Evolutionary conservation across 768 basidiomycete species (phyloP).

Genomic region (Coprinellus micaceus): DNA sequence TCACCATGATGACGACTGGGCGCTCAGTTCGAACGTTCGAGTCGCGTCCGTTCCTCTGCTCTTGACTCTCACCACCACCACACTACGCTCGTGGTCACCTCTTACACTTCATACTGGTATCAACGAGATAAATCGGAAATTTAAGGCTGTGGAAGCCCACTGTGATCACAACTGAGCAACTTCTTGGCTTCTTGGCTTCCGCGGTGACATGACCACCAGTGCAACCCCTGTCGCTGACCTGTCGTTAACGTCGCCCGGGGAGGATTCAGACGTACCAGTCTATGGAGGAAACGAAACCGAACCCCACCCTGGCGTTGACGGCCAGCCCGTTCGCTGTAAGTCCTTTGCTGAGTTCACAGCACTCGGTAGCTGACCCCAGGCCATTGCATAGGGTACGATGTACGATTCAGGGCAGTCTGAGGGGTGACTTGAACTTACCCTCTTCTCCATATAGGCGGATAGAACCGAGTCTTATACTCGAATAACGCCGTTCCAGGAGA

Average conservation of each 20-base stretch:
- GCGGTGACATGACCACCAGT: background rate
- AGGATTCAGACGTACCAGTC: slow-evolving; percentile 59
- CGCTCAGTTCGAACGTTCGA: too few species aligned
- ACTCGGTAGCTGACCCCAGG: too few species aligned
- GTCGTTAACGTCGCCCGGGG: slow-evolving; percentile 47
- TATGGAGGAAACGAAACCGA: slow-evolving; percentile 52
- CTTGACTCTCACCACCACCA: too few species aligned
- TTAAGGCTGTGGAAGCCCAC: too few species aligned
- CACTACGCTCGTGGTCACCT: too few species aligned
- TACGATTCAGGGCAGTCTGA: slow-evolving; percentile 37
- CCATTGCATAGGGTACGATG: slow-evolving; percentile 88
- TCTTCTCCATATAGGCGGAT: slow-evolving; percentile 54
- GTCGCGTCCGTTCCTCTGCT: too few species aligned
- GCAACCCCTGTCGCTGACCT: too few species aligned
- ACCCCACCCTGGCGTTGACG: slow-evolving; percentile 71
- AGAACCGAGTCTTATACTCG: slow-evolving; percentile 80
- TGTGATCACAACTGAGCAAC: too few species aligned
- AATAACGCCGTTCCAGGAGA: slow-evolving; percentile 81
- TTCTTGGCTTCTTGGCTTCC: background rate
- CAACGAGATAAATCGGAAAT: too few species aligned
- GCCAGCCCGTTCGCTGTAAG: slow-evolving; percentile 79
- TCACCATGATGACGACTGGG: too few species aligned
- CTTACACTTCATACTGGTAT: too few species aligned
- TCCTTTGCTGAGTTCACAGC: too few species aligned
- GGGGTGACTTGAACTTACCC: slow-evolving; percentile 13